Percentiles rank a stretch among this genome's conserved stretches.
Evolutionary conservation across 2,329 filamentous ascomycete genomes (phyloP).

Genomic region (Amylocarpus encephaloides): DNA sequence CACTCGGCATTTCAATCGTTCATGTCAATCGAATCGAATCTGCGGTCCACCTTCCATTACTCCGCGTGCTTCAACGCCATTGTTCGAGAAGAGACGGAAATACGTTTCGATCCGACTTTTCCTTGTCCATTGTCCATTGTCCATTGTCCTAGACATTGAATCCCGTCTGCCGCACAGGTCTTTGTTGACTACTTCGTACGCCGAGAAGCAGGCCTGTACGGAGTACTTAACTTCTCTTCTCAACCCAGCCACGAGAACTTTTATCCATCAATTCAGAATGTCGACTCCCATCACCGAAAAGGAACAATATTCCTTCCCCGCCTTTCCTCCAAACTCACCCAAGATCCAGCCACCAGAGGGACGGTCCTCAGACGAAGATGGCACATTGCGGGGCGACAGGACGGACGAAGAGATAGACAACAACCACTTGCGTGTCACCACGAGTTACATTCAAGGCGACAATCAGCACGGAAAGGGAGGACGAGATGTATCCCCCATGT

Average conservation of each 20-base stretch:
- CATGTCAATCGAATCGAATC: too few relatives aligned
- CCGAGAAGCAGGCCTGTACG: too few relatives aligned
- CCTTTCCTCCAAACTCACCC: conserved; percentile 20
- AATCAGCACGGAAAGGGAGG: conserved; percentile 23
- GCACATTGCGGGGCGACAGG: conserved; percentile 25
- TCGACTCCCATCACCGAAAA: conserved; percentile 27
- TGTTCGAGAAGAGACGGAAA: too few relatives aligned
- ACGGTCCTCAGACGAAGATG: conserved; percentile 31
- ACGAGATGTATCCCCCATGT: conserved; percentile 30
- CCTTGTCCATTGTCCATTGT: too few relatives aligned
- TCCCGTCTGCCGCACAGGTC: too few relatives aligned
- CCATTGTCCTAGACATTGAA: too few relatives aligned
- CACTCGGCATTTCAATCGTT: too few relatives aligned
- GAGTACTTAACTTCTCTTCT: too few relatives aligned
- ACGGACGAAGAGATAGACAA: conserved; percentile 26
- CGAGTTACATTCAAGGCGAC: conserved; percentile 34
- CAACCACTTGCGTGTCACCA: conserved; percentile 43
- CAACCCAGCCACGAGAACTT: not conserved
- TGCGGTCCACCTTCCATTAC: too few relatives aligned
- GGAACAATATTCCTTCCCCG: conserved; percentile 30
- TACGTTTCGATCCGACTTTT: too few relatives aligned
- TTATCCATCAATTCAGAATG: conserved; percentile 15
- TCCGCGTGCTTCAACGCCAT: too few relatives aligned
- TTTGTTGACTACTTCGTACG: too few relatives aligned
- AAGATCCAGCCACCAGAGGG: conserved; percentile 9